phyloP scores from a whole-genome alignment of 805 yeast species.

The Pichia sporocuriosa region DNA sequence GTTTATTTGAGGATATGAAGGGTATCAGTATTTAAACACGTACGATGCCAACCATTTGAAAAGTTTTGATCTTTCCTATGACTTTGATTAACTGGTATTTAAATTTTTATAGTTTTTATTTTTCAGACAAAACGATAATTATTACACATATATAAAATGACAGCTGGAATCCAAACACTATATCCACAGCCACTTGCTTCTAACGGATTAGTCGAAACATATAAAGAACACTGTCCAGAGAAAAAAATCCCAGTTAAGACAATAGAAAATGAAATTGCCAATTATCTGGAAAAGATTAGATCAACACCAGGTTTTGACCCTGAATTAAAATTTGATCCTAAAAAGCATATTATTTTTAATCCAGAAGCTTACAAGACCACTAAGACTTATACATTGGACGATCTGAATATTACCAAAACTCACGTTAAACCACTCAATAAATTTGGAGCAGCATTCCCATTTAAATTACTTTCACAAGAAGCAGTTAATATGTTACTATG shows the following conservation, averaged over 20 bases:
- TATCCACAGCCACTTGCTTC: constrained; percentile 16
- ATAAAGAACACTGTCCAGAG: constrained; percentile 13
- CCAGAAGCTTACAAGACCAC: constrained; percentile 31
- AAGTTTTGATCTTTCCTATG: too few relatives aligned
- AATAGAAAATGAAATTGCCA: constrained; percentile 18
- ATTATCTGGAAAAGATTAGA: constrained; percentile 15
- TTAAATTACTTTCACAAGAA: constrained; percentile 51
- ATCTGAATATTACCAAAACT: constrained; percentile 29
- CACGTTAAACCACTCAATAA: constrained; percentile 27
- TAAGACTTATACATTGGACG: constrained; percentile 31
- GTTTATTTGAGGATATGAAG: too few relatives aligned
- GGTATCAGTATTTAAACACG: too few relatives aligned
- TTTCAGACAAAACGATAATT: too few relatives aligned
- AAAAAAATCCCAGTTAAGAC: constrained; percentile 21
- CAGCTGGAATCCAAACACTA: not conserved
- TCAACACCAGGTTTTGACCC: constrained; percentile 25
- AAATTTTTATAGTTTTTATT: too few relatives aligned
- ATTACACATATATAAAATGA: too few relatives aligned
- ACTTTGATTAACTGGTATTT: too few relatives aligned
- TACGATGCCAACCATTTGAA: too few relatives aligned
- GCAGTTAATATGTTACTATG: constrained; percentile 49
- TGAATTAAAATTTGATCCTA: constrained; percentile 30
- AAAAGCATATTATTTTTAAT: constrained; percentile 31
- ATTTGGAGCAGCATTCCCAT: constrained; percentile 46
- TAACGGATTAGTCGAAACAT: constrained; percentile 17